Evolutionary conservation across 108 stramenopile genomes (phyloP), one percentile per base, ranked within the genome.

Genomic region (Asterionellopsis glacialis): DNA sequence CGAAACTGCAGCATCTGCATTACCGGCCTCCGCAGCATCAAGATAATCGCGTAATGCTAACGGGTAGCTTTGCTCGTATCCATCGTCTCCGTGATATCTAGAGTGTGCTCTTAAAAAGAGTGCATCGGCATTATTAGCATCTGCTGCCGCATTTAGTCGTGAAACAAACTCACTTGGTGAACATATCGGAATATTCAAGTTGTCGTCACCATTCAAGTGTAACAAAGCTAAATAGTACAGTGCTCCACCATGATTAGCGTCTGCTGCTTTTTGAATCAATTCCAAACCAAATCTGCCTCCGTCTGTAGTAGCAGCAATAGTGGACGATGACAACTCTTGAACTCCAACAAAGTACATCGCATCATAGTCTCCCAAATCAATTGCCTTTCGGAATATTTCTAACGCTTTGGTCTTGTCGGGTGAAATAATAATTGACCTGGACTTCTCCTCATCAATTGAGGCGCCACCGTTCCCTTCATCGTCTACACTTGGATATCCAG

Each of bases 311-410:
- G 24, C 51, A 27, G 52, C 55, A 16, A 59, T 54, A 4, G 45
- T 41, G 22, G 68, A 61, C 13, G 40, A 49, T 6, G 75, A 70
- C 50, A 87, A 55, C 25, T 69, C 65, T 50, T 81, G 76, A 16
- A 84, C 88, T 13, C 81, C 88, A 5, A 93, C 75, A 59, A 93
- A 85, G 47, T 89, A 93, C 73, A 82, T 74, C 15, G 91, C 84
- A 75, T 93, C 91, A 0, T 74, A 61, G 65, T 93, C 91, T 14
- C 86, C 88, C 38, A 87, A 53, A 44, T 82, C 72, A 50, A 88
- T 81, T 22, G 91, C 87, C 40, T 79, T 70, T n/a, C 59, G 45
- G 66, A 88, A 88, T 18, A 78, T 66, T 11, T 83, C 72, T 70
- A 87, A 84, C 12, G 85, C 80, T 52, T 39, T 41, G 10, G 65